These are phyloP conservation scores for Barnettozyma wickerhamii DNA, from an alignment of 805 yeast species.

Conservation along the genomic window DNA sequence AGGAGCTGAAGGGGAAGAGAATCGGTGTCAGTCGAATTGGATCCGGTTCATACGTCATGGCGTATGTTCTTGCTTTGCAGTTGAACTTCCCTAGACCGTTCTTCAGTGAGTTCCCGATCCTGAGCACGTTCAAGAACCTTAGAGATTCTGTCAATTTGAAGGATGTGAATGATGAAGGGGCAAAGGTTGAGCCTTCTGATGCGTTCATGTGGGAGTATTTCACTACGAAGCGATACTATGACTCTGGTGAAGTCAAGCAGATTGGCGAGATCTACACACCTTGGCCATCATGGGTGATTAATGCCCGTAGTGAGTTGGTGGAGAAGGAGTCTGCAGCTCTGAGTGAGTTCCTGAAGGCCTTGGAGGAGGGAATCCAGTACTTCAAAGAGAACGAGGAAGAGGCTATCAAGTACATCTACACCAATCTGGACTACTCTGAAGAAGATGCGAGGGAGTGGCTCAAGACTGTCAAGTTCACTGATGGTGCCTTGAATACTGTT, in stretches of 20 bases:
- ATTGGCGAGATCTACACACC: constrained; percentile 92
- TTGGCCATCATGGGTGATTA: constrained; percentile 94
- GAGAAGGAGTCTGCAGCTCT: constrained; percentile 28
- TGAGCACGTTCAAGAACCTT: constrained; percentile 67
- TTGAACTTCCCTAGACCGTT: constrained; percentile 49
- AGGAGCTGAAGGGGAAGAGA: constrained; percentile 52
- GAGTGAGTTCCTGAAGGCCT: constrained; percentile 42
- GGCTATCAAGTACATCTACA: constrained; percentile 58
- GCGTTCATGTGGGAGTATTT: constrained; percentile 97
- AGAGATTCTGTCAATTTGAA: constrained; percentile 72
- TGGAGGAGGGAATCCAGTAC: constrained; percentile 65
- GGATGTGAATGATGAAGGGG: constrained; percentile 12
- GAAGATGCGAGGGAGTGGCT: constrained; percentile 83
- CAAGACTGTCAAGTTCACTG: constrained; percentile 61
- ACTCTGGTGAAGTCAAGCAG: constrained; percentile 68
- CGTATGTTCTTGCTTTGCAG: constrained; percentile 72
- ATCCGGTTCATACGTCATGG: constrained; percentile 88
- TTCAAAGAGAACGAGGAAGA: constrained; percentile 59
- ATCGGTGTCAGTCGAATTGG: constrained; percentile 88
- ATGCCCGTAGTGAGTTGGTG: constrained; percentile 41
- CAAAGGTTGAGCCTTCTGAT: constrained; percentile 48
- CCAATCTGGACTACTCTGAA: constrained; percentile 67
- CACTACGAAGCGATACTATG: constrained; percentile 83
- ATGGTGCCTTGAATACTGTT: constrained; percentile 37
- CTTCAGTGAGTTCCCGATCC: constrained; percentile 48